Base-by-base conservation (phyloP, 2,329 filamentous ascomycete genomes). In the Aspergillus floridensis region DNA sequence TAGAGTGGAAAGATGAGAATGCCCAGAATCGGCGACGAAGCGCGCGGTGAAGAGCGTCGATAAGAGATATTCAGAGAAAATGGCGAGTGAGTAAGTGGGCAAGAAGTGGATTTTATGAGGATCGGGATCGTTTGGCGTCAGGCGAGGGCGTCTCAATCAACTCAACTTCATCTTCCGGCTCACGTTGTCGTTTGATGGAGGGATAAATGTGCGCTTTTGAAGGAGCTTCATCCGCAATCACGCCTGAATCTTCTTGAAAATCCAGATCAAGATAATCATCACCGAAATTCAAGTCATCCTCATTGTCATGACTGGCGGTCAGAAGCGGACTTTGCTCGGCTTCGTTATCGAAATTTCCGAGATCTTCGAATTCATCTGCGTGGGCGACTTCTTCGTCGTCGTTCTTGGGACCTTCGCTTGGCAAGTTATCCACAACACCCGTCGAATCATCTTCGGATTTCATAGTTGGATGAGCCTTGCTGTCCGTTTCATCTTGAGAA, bases 91-190 rank as follows among this genome's bases (percentile, higher is more conserved):
- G 41, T 24, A 52, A 56, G 22, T 53, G 50, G 35, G 53, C 10
- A 54, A 47, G 49, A 47, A 38, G 47, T 29, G 24, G 59, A 64
- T 72, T 64, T 71, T 63, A 73, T 72, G 75, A 78, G 66, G 78
- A 78, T 59, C 82, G 82, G 69, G 78, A 79, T 67, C 83, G 83
- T 75, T 84, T 86, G 72, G 76, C 70, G 70, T 82, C 82, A 76
- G 66, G 59, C 44, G 63, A 60, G 14, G 62, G 61, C 31, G 56
- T 64, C 64, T 66, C 67, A 38, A 58, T 66, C 58, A 68, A 56
- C 56, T 66, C 72, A 59, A 69, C 65, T 48, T 75, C 74, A 44
- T 76, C 74, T 56, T 76, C 74, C 22, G 66, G 64, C 31, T 72
- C 72, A 49, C 74, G 74, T n/a, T 70, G 63, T 24, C 74, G 72